Base-by-base conservation (phyloP, 2,329 filamentous ascomycete genomes). In the Dactylellina parvicollis region DNA sequence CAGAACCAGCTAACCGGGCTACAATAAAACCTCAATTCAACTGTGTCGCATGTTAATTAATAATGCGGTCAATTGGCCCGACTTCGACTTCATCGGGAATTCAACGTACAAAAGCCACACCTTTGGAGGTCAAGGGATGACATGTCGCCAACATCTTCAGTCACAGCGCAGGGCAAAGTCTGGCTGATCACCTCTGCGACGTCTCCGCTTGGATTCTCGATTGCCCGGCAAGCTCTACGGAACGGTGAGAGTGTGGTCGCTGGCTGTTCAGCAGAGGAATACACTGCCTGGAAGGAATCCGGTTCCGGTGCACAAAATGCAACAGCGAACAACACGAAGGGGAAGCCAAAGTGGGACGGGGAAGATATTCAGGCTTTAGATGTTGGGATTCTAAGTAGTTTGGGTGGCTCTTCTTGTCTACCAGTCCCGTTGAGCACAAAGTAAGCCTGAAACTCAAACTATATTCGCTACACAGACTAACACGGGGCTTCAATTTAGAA, bases 101-200 rank as follows among this genome's bases (percentile, higher is more conserved):
- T n/a, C n/a, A n/a, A n/a, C n/a, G n/a, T 40, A 26, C n/a, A 42
- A 18, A 30, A 24, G 12, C 28, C 16, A n/a, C 20, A n/a, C n/a
- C 22, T 46, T 24, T 40, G 52, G 47, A 60, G 69, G 69, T 60
- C 34, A 36, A 34, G 38, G 46, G 50, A 60, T 60, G 60, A 49
- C 60, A 65, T 73, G 60, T 66, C 60, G 34, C 46, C 66, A 40
- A 52, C 47, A 24, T 42, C 55, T 40, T 54, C 50, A 22, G 28
- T 34, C 46, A 26, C 47, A 60, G 36, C 36, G 30, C 32, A 57
- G 22, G 60, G 60, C 36, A 73, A 73, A 78, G 92, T 94, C 78
- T 98, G 95, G 95, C 89, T 99, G 79, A 84, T 99, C 76, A 96
- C 93, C 9, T 90, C 91, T 70, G 91, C 92, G 32, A 87, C 94